Base-by-base conservation (phyloP, 768 basidiomycete genomes). In the Macrolepiota fuliginosa region DNA sequence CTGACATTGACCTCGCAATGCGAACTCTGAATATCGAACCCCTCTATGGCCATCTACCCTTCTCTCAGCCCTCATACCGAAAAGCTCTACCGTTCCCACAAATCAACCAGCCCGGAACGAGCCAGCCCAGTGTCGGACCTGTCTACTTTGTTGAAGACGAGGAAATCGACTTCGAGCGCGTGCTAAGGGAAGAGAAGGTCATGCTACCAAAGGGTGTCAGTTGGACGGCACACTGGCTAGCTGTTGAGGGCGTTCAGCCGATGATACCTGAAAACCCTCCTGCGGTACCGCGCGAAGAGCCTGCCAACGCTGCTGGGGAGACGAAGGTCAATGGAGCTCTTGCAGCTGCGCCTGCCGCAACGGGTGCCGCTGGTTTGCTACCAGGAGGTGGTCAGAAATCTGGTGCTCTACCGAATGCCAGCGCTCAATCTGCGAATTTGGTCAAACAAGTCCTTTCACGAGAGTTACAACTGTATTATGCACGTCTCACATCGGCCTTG, bases 151-250 rank as follows among this genome's bases (percentile, higher is more conserved):
- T 96, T 17, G 94, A 97, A 63, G 97, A 99, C 70, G 95, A 98
- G 67, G 97, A 98, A 74, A 90, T 99, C 52, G 97, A 98, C 74
- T 94, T 99, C 68, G 92, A 96, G 70, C 92, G 88, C 56, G 87
- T 95, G 10, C 75, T 98, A 45, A 84, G 91, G 58, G 91, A 93
- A 68, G 92, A 94, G 72, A 90, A 94, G 72, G 87, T 94, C 37
- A 79, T 83, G 1, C 75, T 95, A 7, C 92, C 94, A 0, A 88
- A 89, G 67, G 89, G 88, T 45, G 87, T 92, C 58, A 86, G 81
- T 66, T 96, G 92, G 89, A 90, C 88, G 0, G 96, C 97, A 1
- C 97, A 99, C 71, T 99, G 97, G 97, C 82, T 99, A 35, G 96
- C 96, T 0, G 94, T 99, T 40, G 97, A 99, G 68, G 97, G 97